Conservation (phyloP, 116 monocot species). For the Thalassia testudinum region DNA sequence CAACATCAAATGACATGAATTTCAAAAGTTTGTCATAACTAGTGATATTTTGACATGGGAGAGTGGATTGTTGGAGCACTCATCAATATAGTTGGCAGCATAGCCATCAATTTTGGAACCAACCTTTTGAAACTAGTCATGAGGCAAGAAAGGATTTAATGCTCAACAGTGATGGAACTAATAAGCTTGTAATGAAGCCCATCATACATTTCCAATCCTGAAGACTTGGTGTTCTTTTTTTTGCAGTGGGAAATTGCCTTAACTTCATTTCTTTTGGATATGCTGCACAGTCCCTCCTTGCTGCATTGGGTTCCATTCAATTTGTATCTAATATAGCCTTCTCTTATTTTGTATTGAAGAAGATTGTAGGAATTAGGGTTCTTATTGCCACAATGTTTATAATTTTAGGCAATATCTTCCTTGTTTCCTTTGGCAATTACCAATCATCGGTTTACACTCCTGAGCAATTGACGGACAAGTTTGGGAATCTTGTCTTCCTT, state of each 20-base stretch:
- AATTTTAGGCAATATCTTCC: conserved; percentile 81
- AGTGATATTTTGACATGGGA: conserved; percentile 30
- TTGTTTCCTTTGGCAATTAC: conserved; percentile 96
- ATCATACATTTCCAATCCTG: conserved; percentile 82
- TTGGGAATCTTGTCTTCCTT: conserved; percentile 72
- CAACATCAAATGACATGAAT: too few relatives aligned
- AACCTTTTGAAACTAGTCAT: conserved; percentile 79
- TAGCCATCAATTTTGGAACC: conserved; percentile 97
- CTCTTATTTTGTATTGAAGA: conserved; percentile 88
- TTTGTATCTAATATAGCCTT: conserved; percentile 97
- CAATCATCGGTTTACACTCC: conserved; percentile 95
- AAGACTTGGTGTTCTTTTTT: conserved; percentile 88
- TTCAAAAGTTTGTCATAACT: too few relatives aligned
- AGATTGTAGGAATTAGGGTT: conserved; percentile 69
- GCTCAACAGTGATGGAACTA: conserved; percentile 33
- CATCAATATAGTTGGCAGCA: conserved; percentile 88
- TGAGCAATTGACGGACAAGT: conserved; percentile 72
- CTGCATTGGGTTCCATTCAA: conserved; percentile 92
- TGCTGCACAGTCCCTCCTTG: conserved; percentile 99
- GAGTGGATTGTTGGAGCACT: conserved; percentile 96
- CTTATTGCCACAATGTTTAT: conserved; percentile 86
- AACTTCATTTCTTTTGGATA: conserved; percentile 96
- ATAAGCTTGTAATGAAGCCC: conserved; percentile 54
- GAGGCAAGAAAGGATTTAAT: conserved; percentile 54
- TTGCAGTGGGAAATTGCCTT: conserved; percentile 81